Evolutionary conservation across 2,329 filamentous ascomycete genomes (phyloP), one percentile per base, ranked within the genome.

Genomic region (Colletotrichum viniferum): DNA sequence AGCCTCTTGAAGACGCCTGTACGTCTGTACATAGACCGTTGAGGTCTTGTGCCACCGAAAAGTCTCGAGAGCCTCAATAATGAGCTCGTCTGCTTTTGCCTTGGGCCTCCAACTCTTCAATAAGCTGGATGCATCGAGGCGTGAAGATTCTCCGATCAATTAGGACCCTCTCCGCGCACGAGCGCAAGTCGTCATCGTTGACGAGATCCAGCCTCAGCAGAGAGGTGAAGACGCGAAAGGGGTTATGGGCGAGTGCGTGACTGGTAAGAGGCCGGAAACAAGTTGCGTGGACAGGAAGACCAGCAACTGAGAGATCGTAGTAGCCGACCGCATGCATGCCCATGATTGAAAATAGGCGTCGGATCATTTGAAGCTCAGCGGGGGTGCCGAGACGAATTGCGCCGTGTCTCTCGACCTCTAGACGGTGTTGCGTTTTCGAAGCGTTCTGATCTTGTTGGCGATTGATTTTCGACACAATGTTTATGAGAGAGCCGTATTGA

Each of bases 321-420:
- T 90, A 89, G 1, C 87, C 88, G 0, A 90, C 87, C 0, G 88
- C 84, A 24, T 85, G 78, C 84, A 90, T 86, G 8, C 85, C 87
- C 74, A 90, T 80, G 4, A 89, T 71, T 0, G 81, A 81, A 73
- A 90, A 89, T 24, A 90, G 78, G 12, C 87, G 84, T 1, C 81
- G 69, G 43, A 88, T 84, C 3, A 81, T 86, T 7, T 78, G 77
- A 14, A 89, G 79, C 76, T 90, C 88, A 7, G 83, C 67, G 1
- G 82, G 56, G 2, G 85, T 88, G 5, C 88, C 87, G 0, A 89
- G 83, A 0, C 88, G 83, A 43, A 90, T 88, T 4, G 88, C 88
- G 1, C 87, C 88, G 62, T 89, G 88, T 24, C 84, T 73, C 61
- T 83, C 81, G 0, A 82, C 63, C 26, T 79, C 77, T 9, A 79